Evolutionary conservation across 2,329 filamentous ascomycete genomes (phyloP).

Genomic region (Septoria linicola): DNA sequence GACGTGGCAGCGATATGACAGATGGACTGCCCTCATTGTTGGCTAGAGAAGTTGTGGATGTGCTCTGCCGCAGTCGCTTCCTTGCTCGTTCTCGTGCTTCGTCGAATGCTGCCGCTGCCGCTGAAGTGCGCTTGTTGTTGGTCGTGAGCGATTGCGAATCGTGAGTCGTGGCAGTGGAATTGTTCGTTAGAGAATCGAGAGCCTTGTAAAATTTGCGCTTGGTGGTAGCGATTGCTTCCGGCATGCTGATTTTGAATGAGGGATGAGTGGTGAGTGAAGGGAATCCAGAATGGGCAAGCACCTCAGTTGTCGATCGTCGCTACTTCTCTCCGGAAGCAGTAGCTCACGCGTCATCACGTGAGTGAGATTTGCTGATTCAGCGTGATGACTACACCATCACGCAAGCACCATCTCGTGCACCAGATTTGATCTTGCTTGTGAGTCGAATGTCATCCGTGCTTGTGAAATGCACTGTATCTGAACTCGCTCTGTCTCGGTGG

Average conservation of each 20-base stretch:
- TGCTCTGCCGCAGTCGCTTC: slow-evolving; percentile 36
- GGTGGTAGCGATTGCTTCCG: slow-evolving; percentile 66
- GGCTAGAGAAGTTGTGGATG: slow-evolving; percentile 29
- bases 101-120: slow-evolving; percentile 25
- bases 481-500: no score
- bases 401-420: no score
- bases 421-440: no score
- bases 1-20: slow-evolving; percentile 36
- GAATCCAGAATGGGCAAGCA: no score
- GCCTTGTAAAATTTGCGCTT: slow-evolving; percentile 81
- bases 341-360: no score
- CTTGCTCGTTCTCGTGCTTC: slow-evolving; percentile 31
- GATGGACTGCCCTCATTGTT: slow-evolving; percentile 16
- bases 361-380: no score
- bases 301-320: no score
- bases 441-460: no score
- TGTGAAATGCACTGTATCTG: no score
- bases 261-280: no score
- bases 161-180: slow-evolving; percentile 41
- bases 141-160: slow-evolving; percentile 36
- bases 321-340: no score
- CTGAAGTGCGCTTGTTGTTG: slow-evolving; percentile 25
- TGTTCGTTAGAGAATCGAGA: slow-evolving; percentile 57
- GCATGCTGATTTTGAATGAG: slow-evolving; percentile 37
- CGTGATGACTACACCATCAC: no score